Base-by-base conservation (phyloP, 352 stramenopile genomes). In the Phytopythium mirpurense region DNA sequence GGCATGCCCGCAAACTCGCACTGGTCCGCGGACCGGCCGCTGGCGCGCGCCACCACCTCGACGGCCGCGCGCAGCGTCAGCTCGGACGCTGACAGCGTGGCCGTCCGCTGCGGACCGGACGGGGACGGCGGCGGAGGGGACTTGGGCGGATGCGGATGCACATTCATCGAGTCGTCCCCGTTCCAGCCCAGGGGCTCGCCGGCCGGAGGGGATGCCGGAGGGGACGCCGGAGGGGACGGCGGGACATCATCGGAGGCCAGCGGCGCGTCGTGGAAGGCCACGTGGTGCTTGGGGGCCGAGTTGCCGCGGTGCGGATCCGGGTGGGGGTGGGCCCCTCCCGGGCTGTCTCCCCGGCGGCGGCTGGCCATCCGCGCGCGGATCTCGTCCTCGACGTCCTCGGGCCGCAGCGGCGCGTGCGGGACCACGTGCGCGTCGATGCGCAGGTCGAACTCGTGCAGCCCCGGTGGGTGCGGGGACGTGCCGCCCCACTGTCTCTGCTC, bases 1-100 rank as follows among this genome's bases (percentile, higher is more conserved):
- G 70, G 72, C 9, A 75, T 55, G 8, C 81, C 81, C 29, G 68
- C 81, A 60, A 92, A 92, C 57, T 85, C 58, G 38, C 75, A 89
- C 47, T 76, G 54, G 3, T 81, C 72, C 5, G 83, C 62, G 1
- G 81, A 54, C 35, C 82, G 88, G 21, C 74, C 76, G 23, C 60
- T 73, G 35, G 78, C 72, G 41, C 73, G 69, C n/a, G 73, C 78
- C 19, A 90, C 78, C 47, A 88, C 71, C 32, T 51, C 58, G 29
- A 65, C 45, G 2, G 69, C 74, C 27, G 79, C 71, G 10, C 79
- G 63, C 32, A 80, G 76, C 43, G 67, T 78, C 50, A 83, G 50
- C n/a, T 78, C 54, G 6, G 62, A 65, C 11, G 61, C 19, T 7
- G 47, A 35, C 47, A 54, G 35, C 47, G 34, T 27, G 1, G 46